A percentile compares a stretch with the other conserved stretches of the same genome.
Evolutionary conservation across 306 rosid genomes (phyloP).

Genomic region (Vigna trinervia): DNA sequence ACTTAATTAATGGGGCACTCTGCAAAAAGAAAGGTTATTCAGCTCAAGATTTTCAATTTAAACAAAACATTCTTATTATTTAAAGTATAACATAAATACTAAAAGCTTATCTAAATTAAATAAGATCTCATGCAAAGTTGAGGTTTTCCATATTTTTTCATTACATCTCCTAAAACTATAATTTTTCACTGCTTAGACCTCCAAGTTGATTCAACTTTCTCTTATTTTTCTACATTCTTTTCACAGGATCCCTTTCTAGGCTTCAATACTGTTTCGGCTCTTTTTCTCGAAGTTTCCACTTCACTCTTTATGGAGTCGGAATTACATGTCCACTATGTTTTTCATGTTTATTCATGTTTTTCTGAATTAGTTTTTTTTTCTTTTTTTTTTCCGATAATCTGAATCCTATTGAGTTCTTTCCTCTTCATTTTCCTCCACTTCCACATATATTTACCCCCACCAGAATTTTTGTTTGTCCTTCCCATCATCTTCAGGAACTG

Average conservation of each 20-base stretch:
- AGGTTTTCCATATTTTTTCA: slow-evolving; percentile 3
- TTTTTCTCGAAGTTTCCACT: no score
- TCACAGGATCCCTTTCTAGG: not conserved
- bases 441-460: no score
- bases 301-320: no score
- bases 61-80: slow-evolving; percentile 11
- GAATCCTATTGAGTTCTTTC: no score
- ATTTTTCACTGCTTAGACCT: not conserved
- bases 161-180: not conserved
- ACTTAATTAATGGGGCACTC: slow-evolving; percentile 35
- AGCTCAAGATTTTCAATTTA: slow-evolving; percentile 7
- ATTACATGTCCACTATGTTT: no score
- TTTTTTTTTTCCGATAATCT: no score
- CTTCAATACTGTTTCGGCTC: not conserved
- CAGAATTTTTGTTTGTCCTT: no score
- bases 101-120: not conserved
- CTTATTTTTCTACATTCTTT: not conserved
- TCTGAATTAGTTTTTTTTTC: no score
- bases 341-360: no score
- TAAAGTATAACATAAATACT: slow-evolving; percentile 14
- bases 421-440: no score
- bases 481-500: no score
- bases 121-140: not conserved
- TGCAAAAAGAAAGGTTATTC: slow-evolving; percentile 39
- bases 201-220: not conserved